A percentile compares a stretch with the other conserved stretches of the same genome.
These are phyloP conservation scores for Spinellus fusiger DNA, from an alignment of 192 early-diverging fungal species.

Conservation along the genomic window DNA sequence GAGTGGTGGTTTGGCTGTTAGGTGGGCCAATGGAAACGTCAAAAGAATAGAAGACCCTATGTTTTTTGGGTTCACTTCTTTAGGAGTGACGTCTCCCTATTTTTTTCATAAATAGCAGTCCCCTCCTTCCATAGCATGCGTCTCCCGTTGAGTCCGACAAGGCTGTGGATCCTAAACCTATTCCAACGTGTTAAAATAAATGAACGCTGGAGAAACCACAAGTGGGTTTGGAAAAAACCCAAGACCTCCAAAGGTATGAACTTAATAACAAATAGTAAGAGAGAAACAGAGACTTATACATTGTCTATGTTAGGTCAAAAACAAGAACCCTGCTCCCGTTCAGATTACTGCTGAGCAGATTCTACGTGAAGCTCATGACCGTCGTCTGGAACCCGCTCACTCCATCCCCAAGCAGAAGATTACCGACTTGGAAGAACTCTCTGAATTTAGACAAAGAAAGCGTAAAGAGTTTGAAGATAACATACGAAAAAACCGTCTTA, in stretches of 20 bases:
- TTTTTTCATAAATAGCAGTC: constrained; percentile 1
- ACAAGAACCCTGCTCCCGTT: constrained; percentile 95
- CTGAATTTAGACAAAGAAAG: constrained; percentile 84
- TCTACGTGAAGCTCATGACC: constrained; percentile 88
- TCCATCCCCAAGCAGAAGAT: constrained; percentile 81
- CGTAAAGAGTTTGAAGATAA: constrained; percentile 94
- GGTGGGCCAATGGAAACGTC: not conserved
- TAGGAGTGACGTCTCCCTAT: not conserved
- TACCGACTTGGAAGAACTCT: constrained; percentile 86
- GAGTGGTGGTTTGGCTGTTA: not conserved
- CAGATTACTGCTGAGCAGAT: constrained; percentile 99
- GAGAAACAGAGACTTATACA: not conserved
- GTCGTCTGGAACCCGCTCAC: constrained; percentile 56
- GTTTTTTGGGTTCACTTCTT: not conserved
- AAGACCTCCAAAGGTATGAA: constrained; percentile 27
- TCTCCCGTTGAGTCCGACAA: not conserved
- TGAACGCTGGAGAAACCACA: constrained; percentile 15
- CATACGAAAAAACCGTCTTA: constrained; percentile 77
- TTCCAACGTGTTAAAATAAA: too few relatives aligned
- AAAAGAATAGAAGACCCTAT: not conserved
- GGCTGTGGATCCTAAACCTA: not conserved
- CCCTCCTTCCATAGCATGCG: not conserved
- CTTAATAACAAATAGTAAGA: not conserved
- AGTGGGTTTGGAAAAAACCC: constrained; percentile 28
- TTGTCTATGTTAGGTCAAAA: constrained; percentile 67